Evolutionary conservation across 805 yeast genomes (phyloP).

Genomic region (Starmerella stigmatis): DNA sequence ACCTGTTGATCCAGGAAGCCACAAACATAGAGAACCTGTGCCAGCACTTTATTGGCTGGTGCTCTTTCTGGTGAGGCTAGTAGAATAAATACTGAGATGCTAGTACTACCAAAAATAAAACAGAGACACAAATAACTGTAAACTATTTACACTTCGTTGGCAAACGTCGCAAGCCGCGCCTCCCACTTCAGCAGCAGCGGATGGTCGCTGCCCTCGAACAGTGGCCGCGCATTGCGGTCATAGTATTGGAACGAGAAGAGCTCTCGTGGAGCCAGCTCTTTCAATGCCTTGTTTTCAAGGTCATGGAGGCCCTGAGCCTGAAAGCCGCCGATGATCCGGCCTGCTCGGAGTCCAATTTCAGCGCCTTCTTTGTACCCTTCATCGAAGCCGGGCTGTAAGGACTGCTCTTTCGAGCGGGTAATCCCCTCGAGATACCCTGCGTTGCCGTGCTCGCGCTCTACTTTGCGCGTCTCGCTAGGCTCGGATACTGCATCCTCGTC

Average conservation of each 20-base stretch:
- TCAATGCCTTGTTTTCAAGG: conserved; percentile 28
- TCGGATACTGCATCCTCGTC: conserved; percentile 19
- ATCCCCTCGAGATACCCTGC: conserved; percentile 82
- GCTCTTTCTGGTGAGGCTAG: conserved; percentile 79
- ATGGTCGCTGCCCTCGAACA: conserved; percentile 29
- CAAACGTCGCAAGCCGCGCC: conserved; percentile 11
- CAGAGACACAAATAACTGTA: not conserved
- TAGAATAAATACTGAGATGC: not conserved
- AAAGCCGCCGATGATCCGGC: conserved; percentile 48
- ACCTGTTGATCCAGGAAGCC: conserved; percentile 86
- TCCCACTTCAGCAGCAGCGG: conserved; percentile 41
- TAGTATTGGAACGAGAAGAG: conserved; percentile 49
- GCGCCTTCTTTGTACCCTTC: conserved; percentile 71
- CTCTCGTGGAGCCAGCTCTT: conserved; percentile 49
- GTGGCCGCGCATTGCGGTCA: conserved; percentile 31
- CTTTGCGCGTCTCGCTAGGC: conserved; percentile 22
- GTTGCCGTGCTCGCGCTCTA: conserved; percentile 50
- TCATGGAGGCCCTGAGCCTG: conserved; percentile 33
- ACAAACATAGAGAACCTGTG: conserved; percentile 92
- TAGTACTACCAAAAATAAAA: too few relatives aligned
- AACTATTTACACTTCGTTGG: not conserved
- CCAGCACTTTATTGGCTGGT: conserved; percentile 98
- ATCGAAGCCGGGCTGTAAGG: conserved; percentile 74
- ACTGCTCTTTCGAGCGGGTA: conserved; percentile 52
- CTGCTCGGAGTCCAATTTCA: conserved; percentile 52